phyloP scores from a whole-genome alignment of 495 filamentous ascomycete species.

The Aspergillus ostianus region DNA sequence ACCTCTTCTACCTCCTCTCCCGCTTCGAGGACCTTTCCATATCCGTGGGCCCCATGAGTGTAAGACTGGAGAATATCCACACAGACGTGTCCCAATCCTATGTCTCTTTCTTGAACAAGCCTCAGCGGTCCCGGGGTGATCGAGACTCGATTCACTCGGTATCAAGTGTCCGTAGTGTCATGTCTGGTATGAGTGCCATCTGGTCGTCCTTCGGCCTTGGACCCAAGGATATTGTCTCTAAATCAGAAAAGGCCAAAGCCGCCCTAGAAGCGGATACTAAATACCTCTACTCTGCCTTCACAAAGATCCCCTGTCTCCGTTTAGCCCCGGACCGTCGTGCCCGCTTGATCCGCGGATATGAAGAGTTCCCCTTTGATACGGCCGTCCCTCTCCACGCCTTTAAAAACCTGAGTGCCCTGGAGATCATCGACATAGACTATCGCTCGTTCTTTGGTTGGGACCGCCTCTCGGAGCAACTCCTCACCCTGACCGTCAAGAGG shows the following conservation, averaged over 20 bases:
- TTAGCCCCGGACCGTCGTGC: constrained; percentile 88
- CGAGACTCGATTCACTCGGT: constrained; percentile 90
- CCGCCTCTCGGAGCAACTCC: constrained; percentile 82
- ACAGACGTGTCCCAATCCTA: constrained; percentile 83
- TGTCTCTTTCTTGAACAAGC: constrained; percentile 87
- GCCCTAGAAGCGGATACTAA: constrained; percentile 82
- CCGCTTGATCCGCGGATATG: constrained; percentile 83
- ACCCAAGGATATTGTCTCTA: constrained; percentile 69
- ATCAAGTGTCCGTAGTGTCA: constrained; percentile 93
- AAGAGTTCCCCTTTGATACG: constrained; percentile 97
- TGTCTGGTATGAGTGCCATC: constrained; percentile 89
- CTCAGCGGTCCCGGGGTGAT: constrained; percentile 73
- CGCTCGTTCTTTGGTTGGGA: constrained; percentile 98
- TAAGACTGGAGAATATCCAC: constrained; percentile 91
- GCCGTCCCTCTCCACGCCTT: constrained; percentile 94
- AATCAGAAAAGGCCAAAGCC: constrained; percentile 82
- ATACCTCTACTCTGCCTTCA: constrained; percentile 97
- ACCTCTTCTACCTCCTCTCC: constrained; percentile 93
- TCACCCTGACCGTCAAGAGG: constrained; percentile 85
- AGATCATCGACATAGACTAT: constrained; percentile 93
- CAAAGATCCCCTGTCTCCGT: constrained; percentile 90
- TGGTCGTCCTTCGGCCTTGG: constrained; percentile 86
- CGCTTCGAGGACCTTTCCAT: constrained; percentile 92
- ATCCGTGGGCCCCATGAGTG: constrained; percentile 89
- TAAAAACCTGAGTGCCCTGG: constrained; percentile 91